phyloP scores from a whole-genome alignment of 805 yeast species.

The Groenewaldozyma tartarivorans region DNA sequence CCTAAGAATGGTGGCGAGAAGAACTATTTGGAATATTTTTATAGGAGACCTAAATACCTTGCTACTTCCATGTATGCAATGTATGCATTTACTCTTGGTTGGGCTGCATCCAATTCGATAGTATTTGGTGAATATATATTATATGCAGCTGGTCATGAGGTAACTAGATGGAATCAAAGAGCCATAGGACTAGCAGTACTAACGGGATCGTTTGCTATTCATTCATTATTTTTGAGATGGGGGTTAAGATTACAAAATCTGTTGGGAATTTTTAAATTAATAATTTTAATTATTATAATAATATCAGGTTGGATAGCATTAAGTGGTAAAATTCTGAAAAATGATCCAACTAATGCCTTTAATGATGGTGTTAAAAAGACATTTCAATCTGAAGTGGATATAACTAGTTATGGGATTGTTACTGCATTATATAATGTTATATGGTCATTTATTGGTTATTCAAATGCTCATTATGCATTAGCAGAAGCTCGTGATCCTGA shows the following conservation, averaged over 20 bases:
- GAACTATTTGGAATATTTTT: conserved; percentile 67
- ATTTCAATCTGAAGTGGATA: conserved; percentile 20
- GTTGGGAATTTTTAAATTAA: conserved; percentile 64
- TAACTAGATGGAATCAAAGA: conserved; percentile 67
- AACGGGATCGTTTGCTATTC: conserved; percentile 57
- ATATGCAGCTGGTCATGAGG: conserved; percentile 60
- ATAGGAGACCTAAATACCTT: conserved; percentile 56
- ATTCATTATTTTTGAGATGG: conserved; percentile 49
- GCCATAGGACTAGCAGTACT: conserved; percentile 70
- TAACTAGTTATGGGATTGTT: conserved; percentile 34
- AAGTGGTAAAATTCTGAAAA: conserved; percentile 50
- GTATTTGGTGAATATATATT: conserved; percentile 72
- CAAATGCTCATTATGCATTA: conserved; percentile 74
- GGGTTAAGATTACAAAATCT: conserved; percentile 59
- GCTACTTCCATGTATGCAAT: conserved; percentile 59
- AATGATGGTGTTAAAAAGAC: conserved; percentile 41
- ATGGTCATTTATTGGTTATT: conserved; percentile 79
- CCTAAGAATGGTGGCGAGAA: conserved; percentile 84
- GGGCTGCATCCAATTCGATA: conserved; percentile 80
- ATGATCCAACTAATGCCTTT: conserved; percentile 50
- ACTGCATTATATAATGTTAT: conserved; percentile 71
- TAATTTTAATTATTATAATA: conserved; percentile 58
- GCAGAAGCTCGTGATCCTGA: conserved; percentile 72
- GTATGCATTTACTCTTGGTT: conserved; percentile 65
- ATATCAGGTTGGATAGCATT: conserved; percentile 79